phyloP scores from a whole-genome alignment of 495 filamentous ascomycete genomes.

The Neurospora sp. region DNA sequence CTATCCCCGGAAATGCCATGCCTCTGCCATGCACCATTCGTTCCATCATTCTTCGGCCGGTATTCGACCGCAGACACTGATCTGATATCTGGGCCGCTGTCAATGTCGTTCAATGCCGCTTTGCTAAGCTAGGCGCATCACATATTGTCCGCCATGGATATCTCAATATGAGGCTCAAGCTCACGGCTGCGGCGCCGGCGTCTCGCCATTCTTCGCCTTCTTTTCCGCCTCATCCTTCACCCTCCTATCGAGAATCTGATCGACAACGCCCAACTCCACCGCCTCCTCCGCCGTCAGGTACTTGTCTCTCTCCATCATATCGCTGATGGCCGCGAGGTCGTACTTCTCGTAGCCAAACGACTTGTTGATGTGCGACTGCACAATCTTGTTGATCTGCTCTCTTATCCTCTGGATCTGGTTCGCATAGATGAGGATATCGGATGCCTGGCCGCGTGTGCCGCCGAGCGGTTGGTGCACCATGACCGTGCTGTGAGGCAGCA shows the following conservation, averaged over 20 bases:
- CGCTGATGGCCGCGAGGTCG: conserved; percentile 71
- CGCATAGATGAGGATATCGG: conserved; percentile 92
- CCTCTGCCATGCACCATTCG: background rate
- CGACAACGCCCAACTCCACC: conserved; percentile 78
- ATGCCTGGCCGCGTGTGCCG: conserved; percentile 81
- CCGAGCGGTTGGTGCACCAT: conserved; percentile 97
- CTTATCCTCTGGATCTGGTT: conserved; percentile 89
- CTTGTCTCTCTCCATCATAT: conserved; percentile 91
- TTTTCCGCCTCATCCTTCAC: conserved; percentile 18
- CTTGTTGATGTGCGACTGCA: conserved; percentile 74
- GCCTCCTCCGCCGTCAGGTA: conserved; percentile 87
- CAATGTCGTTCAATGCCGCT: background rate
- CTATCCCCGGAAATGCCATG: background rate
- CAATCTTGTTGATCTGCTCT: conserved; percentile 80
- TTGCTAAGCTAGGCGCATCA: background rate
- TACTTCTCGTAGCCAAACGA: conserved; percentile 47
- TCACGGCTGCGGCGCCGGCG: conserved; percentile 16
- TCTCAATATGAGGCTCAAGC: background rate
- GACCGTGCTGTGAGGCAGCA: conserved; percentile 80
- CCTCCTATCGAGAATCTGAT: conserved; percentile 64
- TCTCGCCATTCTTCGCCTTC: conserved; percentile 11
- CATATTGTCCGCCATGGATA: background rate
- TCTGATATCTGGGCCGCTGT: background rate
- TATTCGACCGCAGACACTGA: background rate
- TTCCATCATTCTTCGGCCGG: background rate